phyloP scores from a whole-genome alignment of 176 grass and related monocot species.

The Urochloa ruziziensis region DNA sequence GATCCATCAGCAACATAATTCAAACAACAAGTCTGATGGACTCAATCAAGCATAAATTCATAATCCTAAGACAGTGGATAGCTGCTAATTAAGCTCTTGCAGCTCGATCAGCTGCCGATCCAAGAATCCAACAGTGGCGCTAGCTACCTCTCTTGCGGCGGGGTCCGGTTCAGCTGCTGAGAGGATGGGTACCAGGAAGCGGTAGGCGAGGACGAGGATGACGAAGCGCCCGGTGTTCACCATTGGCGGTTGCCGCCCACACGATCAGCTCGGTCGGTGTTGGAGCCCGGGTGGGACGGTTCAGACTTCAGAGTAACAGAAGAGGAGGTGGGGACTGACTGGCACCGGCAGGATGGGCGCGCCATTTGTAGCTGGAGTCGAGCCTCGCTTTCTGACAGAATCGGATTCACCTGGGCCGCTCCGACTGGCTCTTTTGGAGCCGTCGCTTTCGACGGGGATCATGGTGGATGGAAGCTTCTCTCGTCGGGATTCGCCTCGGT shows the following conservation, averaged over 20 bases:
- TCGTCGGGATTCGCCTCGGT: not conserved
- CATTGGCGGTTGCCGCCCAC: constrained; percentile 31
- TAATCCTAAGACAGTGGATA: not conserved
- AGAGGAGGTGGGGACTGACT: not conserved
- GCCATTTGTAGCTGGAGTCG: constrained; percentile 57
- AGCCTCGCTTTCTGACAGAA: constrained; percentile 47
- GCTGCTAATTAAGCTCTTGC: not conserved
- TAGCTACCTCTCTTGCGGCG: constrained; percentile 52
- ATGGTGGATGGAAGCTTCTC: constrained; percentile 39
- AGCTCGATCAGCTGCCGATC: not conserved
- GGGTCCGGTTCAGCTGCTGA: constrained; percentile 45
- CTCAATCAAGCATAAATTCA: not conserved
- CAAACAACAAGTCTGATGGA: not conserved
- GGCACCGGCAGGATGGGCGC: not conserved
- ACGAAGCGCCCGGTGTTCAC: constrained; percentile 51
- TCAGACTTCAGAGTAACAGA: too few relatives aligned
- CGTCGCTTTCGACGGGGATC: constrained; percentile 11
- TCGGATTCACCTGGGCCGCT: constrained; percentile 68
- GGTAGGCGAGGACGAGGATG: constrained; percentile 52
- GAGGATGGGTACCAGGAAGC: constrained; percentile 49
- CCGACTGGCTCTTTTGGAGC: constrained; percentile 21
- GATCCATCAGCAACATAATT: not conserved
- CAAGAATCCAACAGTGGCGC: not conserved
- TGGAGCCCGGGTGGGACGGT: too few relatives aligned
- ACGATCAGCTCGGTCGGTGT: not conserved